Evolutionary conservation across 768 basidiomycete genomes (phyloP).

Genomic region (Podaxis mareebaensis): DNA sequence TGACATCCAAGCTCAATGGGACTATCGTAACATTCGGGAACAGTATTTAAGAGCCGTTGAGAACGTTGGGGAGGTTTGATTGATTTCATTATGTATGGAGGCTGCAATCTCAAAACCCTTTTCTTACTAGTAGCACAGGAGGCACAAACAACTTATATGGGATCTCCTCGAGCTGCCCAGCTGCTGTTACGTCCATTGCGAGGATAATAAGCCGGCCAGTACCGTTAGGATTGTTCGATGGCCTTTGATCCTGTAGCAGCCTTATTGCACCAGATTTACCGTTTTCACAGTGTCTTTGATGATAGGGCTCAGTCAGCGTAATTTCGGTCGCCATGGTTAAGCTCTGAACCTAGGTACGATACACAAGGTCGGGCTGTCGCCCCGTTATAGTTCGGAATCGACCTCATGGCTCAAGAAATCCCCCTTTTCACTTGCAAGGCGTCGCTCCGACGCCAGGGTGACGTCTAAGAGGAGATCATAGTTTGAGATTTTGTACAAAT

Average conservation of each 20-base stretch:
- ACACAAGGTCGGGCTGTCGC: background rate
- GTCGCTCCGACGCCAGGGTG: no score
- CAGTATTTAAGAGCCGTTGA: background rate
- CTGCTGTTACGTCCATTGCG: slow-evolving; percentile 3
- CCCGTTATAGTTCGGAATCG: no score
- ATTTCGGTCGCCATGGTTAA: background rate
- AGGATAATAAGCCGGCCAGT: background rate
- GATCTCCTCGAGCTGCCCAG: slow-evolving; percentile 5
- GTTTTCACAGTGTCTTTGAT: background rate
- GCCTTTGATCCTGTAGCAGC: background rate
- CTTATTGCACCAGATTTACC: background rate
- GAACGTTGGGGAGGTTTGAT: slow-evolving; percentile 9
- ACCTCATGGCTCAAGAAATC: no score
- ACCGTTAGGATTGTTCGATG: background rate
- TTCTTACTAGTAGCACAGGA: slow-evolving; percentile 7
- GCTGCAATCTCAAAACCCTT: background rate
- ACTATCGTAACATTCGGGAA: background rate
- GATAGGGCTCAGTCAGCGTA: background rate
- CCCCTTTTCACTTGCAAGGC: no score
- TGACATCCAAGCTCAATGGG: background rate
- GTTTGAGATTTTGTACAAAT: no score
- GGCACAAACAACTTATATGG: background rate
- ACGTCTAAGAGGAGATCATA: no score
- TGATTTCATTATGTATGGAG: background rate
- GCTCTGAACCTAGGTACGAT: background rate